Percentiles rank a stretch among this genome's conserved stretches.
Conservation (phyloP, 345 rosid species). For the Salix koriyanagi region DNA sequence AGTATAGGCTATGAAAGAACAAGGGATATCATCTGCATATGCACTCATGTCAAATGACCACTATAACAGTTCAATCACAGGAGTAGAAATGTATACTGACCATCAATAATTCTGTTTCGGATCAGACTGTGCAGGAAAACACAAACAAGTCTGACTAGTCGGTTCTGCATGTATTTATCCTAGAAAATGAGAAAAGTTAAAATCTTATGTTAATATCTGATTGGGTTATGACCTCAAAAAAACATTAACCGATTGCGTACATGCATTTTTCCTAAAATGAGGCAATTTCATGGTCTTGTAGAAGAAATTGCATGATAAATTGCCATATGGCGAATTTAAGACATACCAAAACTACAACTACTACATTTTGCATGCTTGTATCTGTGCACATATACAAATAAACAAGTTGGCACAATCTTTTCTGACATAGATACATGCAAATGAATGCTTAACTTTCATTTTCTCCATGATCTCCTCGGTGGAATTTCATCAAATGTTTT, state of each 20-base stretch:
- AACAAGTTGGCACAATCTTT: background rate
- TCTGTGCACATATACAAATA: background rate
- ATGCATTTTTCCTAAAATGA: background rate
- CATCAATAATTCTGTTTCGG: conserved; percentile 83
- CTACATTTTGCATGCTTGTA: background rate
- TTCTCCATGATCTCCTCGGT: background rate
- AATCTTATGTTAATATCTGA: background rate
- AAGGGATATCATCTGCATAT: background rate
- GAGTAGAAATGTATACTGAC: conserved; percentile 29
- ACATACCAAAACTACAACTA: background rate
- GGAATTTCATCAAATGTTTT: background rate
- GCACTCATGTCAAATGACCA: background rate
- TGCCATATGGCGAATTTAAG: background rate
- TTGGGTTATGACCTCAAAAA: background rate
- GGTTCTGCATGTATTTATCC: conserved; percentile 99
- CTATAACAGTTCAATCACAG: background rate
- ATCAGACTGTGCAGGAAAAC: conserved; percentile 94
- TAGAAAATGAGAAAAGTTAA: conserved; percentile 36
- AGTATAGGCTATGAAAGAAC: background rate
- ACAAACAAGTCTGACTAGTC: conserved; percentile 97
- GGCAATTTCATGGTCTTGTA: background rate
- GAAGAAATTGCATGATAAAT: background rate
- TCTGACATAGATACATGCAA: background rate
- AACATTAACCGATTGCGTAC: background rate
- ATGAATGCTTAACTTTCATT: background rate